Evolutionary conservation across 2,329 filamentous ascomycete genomes (phyloP).

Genomic region (Beauveria bassiana): DNA sequence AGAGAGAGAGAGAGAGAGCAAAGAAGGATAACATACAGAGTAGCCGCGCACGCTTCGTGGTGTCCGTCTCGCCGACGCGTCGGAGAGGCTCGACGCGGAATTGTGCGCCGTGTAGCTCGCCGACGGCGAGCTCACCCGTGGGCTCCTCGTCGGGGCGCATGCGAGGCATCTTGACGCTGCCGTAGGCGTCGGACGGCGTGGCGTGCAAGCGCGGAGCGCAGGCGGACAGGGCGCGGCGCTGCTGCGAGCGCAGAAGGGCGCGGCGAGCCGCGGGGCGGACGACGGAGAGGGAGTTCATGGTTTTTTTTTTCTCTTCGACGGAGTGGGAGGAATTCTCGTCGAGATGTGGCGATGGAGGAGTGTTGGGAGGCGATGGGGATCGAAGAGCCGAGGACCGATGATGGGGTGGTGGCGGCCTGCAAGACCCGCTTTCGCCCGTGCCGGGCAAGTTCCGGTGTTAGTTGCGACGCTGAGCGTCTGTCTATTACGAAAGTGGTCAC

Average conservation of each 20-base stretch:
- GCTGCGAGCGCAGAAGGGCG: slow-evolving; percentile 9
- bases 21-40: slow-evolving; percentile 44
- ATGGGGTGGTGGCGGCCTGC: not conserved
- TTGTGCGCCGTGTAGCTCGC: slow-evolving; percentile 76
- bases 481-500: not conserved
- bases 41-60: slow-evolving; percentile 83
- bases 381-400: not conserved
- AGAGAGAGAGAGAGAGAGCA: not conserved
- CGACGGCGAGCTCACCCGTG: slow-evolving; percentile 62
- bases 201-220: slow-evolving; percentile 8
- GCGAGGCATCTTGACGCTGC: slow-evolving; percentile 21
- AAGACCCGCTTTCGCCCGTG: not conserved
- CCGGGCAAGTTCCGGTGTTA: not conserved
- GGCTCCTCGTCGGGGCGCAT: slow-evolving; percentile 11
- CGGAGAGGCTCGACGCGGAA: slow-evolving; percentile 89
- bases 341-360: not conserved
- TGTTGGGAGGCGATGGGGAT: not conserved
- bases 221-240: slow-evolving; percentile 17
- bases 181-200: slow-evolving; percentile 15
- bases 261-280: slow-evolving; percentile 16
- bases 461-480: not conserved
- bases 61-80: slow-evolving; percentile 71
- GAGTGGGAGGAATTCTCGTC: not conserved
- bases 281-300: slow-evolving; percentile 11
- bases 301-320: not conserved